A percentile compares a stretch with the other conserved stretches of the same genome.
Evolutionary conservation across 345 rosid species (phyloP).

Genomic region (Pugionium cornutum): DNA sequence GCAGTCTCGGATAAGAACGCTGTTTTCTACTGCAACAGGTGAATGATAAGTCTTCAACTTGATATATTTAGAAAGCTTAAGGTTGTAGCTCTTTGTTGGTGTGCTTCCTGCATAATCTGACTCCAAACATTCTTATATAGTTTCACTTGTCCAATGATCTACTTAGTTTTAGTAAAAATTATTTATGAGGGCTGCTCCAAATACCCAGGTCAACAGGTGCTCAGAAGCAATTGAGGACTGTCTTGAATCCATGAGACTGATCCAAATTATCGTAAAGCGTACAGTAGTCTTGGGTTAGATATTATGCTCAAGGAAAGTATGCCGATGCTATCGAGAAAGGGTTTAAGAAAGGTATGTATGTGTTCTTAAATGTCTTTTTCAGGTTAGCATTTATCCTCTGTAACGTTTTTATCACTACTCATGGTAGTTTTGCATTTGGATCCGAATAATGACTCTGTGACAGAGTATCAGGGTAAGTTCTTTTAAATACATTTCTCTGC

Average conservation of each 20-base stretch:
- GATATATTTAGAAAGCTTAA: not conserved
- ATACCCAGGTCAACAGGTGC: conserved; percentile 65
- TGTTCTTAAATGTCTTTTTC: not conserved
- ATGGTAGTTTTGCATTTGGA: conserved; percentile 76
- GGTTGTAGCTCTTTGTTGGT: conserved; percentile 9
- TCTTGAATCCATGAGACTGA: conserved; percentile 72
- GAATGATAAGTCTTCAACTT: conserved; percentile 21
- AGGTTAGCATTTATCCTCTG: conserved; percentile 24
- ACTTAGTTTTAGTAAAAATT: not conserved
- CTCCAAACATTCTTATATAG: conserved; percentile 12
- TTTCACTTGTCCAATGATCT: not conserved
- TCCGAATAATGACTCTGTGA: conserved; percentile 68
- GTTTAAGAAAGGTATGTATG: conserved; percentile 69
- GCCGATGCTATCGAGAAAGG: conserved; percentile 80
- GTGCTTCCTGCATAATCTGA: conserved; percentile 14
- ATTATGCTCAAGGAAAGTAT: conserved; percentile 76
- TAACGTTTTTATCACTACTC: conserved; percentile 23
- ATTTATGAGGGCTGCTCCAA: conserved; percentile 78
- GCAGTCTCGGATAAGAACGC: conserved; percentile 66
- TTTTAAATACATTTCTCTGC: not conserved
- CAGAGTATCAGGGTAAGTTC: conserved; percentile 73
- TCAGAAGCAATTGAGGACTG: conserved; percentile 74
- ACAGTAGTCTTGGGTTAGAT: conserved; percentile 84
- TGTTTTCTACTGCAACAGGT: conserved; percentile 92
- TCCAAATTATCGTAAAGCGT: conserved; percentile 81